Conservation (phyloP, 129 eudicot species). For the Silybum marianum region DNA sequence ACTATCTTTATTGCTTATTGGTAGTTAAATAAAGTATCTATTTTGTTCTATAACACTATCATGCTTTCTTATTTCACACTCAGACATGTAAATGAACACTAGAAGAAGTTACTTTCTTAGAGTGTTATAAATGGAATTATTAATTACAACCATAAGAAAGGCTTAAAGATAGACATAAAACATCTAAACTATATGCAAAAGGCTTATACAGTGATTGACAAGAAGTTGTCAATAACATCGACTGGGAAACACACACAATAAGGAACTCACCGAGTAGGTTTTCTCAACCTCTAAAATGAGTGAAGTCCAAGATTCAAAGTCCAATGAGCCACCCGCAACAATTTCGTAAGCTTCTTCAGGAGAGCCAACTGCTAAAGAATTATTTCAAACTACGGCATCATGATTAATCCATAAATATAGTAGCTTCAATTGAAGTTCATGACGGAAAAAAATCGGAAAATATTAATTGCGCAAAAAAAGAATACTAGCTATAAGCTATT, state of each 20-base stretch:
- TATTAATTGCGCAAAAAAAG: not conserved
- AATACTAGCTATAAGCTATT: not conserved
- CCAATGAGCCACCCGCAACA: constrained; percentile 42
- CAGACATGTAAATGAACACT: constrained; percentile 7
- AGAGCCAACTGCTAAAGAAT: constrained; percentile 39
- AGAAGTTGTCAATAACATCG: not conserved
- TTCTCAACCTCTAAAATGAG: constrained; percentile 64
- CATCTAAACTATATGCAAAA: constrained; percentile 3
- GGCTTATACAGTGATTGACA: not conserved
- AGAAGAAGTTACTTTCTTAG: not conserved
- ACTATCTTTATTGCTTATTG: not conserved
- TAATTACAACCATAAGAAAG: constrained; percentile 7
- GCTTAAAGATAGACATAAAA: not conserved
- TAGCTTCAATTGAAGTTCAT: not conserved
- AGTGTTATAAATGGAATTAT: not conserved
- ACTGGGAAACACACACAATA: constrained; percentile 1
- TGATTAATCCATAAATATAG: constrained; percentile 6
- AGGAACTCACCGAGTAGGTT: constrained; percentile 49
- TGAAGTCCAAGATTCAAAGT: constrained; percentile 70
- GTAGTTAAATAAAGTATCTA: not conserved
- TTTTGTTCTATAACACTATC: not conserved
- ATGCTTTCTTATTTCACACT: constrained; percentile 3
- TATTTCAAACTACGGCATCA: not conserved
- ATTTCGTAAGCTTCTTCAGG: constrained; percentile 45
- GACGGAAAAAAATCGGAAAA: constrained; percentile 1